These are phyloP conservation scores for Aspergillus sclerotialis DNA, from an alignment of 2,329 filamentous ascomycete species.

Conservation along the genomic window DNA sequence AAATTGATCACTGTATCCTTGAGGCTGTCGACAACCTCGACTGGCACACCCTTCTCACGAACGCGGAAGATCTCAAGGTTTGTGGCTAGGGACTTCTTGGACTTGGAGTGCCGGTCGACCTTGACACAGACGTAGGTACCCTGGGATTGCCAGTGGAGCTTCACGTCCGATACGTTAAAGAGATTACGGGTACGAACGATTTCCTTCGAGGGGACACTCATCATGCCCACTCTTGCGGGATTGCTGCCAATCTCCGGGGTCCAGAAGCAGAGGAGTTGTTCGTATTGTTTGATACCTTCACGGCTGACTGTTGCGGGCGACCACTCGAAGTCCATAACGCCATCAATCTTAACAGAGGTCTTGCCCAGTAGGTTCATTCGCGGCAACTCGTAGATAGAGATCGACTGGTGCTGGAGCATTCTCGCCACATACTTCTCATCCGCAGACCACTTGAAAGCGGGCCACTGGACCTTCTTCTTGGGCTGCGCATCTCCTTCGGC, in stretches of 20 bases:
- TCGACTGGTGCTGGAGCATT: constrained; percentile 78
- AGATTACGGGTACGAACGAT: constrained; percentile 90
- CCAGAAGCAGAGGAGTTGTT: constrained; percentile 98
- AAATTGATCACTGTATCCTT: constrained; percentile 99
- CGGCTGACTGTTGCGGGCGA: constrained; percentile 74
- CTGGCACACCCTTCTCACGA: constrained; percentile 93
- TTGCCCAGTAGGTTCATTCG: constrained; percentile 87
- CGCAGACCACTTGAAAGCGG: constrained; percentile 98
- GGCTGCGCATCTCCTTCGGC: constrained; percentile 57
- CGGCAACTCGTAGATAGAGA: constrained; percentile 84
- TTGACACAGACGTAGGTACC: constrained; percentile 93
- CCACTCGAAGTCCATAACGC: constrained; percentile 97
- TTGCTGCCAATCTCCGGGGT: constrained; percentile 97
- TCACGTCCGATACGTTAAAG: constrained; percentile 95
- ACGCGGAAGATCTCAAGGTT: constrained; percentile 98
- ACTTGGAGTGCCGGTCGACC: constrained; percentile 97
- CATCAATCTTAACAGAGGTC: constrained; percentile 90
- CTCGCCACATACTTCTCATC: constrained; percentile 96
- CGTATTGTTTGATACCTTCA: constrained; percentile 81
- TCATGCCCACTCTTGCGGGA: constrained; percentile 91
- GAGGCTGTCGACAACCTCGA: constrained; percentile 94
- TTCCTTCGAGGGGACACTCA: constrained; percentile 93
- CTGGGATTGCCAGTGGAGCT: constrained; percentile 98
- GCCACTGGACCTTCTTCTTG: constrained; percentile 96
- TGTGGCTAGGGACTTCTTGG: constrained; percentile 94